Percentiles rank a stretch among this genome's conserved stretches.
phyloP scores from a whole-genome alignment of 2,329 filamentous ascomycete genomes.

The Rhynchosporium agropyri region DNA sequence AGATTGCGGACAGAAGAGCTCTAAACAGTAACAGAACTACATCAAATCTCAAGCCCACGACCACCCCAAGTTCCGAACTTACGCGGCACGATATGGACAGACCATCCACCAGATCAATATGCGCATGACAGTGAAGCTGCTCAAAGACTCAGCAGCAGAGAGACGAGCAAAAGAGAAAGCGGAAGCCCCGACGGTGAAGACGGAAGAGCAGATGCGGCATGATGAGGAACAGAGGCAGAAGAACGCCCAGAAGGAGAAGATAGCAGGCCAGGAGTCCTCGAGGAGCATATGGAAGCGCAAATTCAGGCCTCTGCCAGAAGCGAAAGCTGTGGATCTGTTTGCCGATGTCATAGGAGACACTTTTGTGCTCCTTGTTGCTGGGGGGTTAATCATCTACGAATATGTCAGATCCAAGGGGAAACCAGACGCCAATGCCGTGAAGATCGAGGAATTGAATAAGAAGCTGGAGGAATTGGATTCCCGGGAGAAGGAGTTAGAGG shows the following conservation, averaged over 20 bases:
- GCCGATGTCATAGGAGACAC: conserved; percentile 66
- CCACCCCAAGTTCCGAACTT: conserved; percentile 60
- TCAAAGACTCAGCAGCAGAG: conserved; percentile 61
- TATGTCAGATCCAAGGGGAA: conserved; percentile 62
- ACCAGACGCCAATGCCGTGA: conserved; percentile 59
- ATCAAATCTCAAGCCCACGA: conserved; percentile 69
- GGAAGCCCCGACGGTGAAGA: conserved; percentile 66
- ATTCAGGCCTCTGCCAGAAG: conserved; percentile 64
- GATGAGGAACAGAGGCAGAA: conserved; percentile 52
- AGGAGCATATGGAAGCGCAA: conserved; percentile 63
- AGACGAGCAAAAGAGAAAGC: conserved; percentile 62
- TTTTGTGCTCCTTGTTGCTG: conserved; percentile 64
- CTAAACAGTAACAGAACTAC: conserved; percentile 54
- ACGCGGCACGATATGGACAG: conserved; percentile 65
- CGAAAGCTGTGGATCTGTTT: conserved; percentile 67
- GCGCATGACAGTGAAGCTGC: conserved; percentile 60
- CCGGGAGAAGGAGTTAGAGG: conserved; percentile 57
- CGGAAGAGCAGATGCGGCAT: conserved; percentile 60
- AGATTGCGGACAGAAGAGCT: neutral
- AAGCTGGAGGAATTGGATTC: conserved; percentile 55
- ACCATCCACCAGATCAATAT: conserved; percentile 68
- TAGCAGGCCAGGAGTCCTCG: conserved; percentile 38
- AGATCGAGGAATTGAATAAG: conserved; percentile 55
- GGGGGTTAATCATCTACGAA: conserved; percentile 61
- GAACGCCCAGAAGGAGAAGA: conserved; percentile 44